Conservation (phyloP, 129 eudicot species). For the Chrysanthemum makinoi region DNA sequence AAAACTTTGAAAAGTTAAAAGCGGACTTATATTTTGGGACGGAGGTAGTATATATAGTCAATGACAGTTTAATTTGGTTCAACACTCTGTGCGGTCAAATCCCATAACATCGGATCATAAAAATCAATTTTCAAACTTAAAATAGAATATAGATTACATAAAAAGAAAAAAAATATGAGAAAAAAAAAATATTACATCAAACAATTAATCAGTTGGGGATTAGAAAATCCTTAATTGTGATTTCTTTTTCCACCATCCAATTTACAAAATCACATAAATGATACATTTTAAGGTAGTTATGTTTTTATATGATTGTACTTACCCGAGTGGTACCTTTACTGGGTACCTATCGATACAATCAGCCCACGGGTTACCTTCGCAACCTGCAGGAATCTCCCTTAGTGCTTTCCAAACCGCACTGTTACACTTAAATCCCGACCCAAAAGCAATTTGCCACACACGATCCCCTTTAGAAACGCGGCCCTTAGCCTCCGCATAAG, state of each 20-base stretch:
- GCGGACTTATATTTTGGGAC: too few relatives aligned
- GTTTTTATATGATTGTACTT: too few relatives aligned
- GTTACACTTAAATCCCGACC: conserved; percentile 93
- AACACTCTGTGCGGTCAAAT: not conserved
- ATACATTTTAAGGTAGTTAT: not conserved
- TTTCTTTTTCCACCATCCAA: not conserved
- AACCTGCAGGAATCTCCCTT: conserved; percentile 43
- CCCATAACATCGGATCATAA: not conserved
- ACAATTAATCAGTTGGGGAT: conserved; percentile 2
- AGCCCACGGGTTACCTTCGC: conserved; percentile 66
- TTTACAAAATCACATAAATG: not conserved
- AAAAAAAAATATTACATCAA: not conserved
- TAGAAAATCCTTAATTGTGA: not conserved
- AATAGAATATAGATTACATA: not conserved
- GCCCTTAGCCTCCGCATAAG: conserved; percentile 83
- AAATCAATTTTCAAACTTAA: not conserved
- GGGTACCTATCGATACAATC: conserved; percentile 64
- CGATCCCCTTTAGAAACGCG: conserved; percentile 69
- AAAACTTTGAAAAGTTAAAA: too few relatives aligned
- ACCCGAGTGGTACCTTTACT: conserved; percentile 38
- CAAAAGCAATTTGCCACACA: conserved; percentile 94
- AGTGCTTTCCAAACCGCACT: conserved; percentile 90
- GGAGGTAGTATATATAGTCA: too few relatives aligned
- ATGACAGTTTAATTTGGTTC: not conserved
- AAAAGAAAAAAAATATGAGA: not conserved